A percentile compares a stretch with the other conserved stretches of the same genome.
These are phyloP conservation scores for Hypoxylon rickii DNA, from an alignment of 495 filamentous ascomycete genomes.

Conservation along the genomic window DNA sequence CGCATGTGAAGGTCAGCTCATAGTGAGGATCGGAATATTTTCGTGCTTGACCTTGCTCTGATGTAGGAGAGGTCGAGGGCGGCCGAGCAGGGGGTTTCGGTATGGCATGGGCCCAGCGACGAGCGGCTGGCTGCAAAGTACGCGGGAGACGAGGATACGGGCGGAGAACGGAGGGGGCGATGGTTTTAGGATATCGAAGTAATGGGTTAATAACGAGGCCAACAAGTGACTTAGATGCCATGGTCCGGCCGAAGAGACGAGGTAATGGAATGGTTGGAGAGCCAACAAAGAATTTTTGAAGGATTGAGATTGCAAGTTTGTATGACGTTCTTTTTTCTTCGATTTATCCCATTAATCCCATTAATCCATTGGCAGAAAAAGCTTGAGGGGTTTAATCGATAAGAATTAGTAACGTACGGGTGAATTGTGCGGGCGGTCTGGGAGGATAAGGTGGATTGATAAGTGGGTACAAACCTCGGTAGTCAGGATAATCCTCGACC, in stretches of 20 bases:
- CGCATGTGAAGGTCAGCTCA: slow-evolving; percentile 88
- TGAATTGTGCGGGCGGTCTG: too few species aligned
- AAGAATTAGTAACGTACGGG: too few species aligned
- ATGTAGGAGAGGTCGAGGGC: slow-evolving; percentile 32
- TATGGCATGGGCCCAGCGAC: slow-evolving; percentile 44
- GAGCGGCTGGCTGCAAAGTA: slow-evolving; percentile 17
- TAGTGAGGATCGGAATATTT: slow-evolving; percentile 66
- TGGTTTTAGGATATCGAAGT: slow-evolving; percentile 4
- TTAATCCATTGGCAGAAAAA: too few species aligned
- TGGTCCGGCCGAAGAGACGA: slow-evolving; percentile 3
- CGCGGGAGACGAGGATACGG: slow-evolving; percentile 20
- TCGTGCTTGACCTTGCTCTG: slow-evolving; percentile 18
- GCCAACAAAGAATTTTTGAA: too few species aligned
- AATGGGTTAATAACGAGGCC: slow-evolving; percentile 1
- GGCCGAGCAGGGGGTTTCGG: slow-evolving; percentile 37
- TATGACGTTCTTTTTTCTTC: too few species aligned
- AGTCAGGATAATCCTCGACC: slow-evolving; percentile 14
- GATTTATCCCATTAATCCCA: too few species aligned
- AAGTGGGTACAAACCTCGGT: background rate
- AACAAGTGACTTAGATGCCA: slow-evolving; percentile 19
- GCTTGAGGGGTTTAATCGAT: too few species aligned
- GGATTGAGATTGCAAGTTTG: too few species aligned
- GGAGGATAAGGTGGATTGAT: background rate
- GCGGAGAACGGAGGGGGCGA: slow-evolving; percentile 21
- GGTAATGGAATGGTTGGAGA: background rate